These are phyloP conservation scores for Misopates orontium DNA, from an alignment of 257 asterid genomes.

Conservation along the genomic window DNA sequence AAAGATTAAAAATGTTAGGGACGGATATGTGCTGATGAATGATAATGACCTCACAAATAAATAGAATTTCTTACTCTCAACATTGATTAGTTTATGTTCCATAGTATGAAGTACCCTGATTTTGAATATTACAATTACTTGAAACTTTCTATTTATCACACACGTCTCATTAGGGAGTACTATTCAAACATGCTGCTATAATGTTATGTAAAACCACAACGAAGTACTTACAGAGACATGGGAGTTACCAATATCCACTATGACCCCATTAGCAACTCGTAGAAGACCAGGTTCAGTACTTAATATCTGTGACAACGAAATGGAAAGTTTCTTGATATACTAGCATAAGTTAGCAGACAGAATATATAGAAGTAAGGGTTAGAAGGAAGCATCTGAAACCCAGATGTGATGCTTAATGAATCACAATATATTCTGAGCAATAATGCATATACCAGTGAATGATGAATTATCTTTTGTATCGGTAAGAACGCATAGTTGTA, in stretches of 20 bases:
- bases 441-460: not conserved
- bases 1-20: slow-evolving; percentile 29
- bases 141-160: not conserved
- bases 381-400: slow-evolving; percentile 22
- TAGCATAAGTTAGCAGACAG: slow-evolving; percentile 11
- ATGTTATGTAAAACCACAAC: slow-evolving; percentile 23
- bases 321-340: slow-evolving; percentile 13
- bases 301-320: slow-evolving; percentile 57
- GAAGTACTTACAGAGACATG: slow-evolving; percentile 70
- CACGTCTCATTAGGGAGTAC: slow-evolving; percentile 21
- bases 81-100: slow-evolving; percentile 2
- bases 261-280: slow-evolving; percentile 76
- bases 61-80: not conserved
- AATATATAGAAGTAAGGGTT: slow-evolving; percentile 4
- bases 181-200: slow-evolving; percentile 18
- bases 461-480: slow-evolving; percentile 4
- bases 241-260: slow-evolving; percentile 61
- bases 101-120: not conserved
- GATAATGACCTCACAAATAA: not conserved
- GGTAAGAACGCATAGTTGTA: not conserved
- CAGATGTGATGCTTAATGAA: slow-evolving; percentile 22
- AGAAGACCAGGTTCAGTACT: slow-evolving; percentile 72
- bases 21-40: not conserved
- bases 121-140: no score
- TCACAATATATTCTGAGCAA: slow-evolving; percentile 18